A percentile compares a stretch with the other conserved stretches of the same genome.
Conservation (phyloP, 2,329 filamentous ascomycete genomes). For the Cordyceps fumosorosea region DNA sequence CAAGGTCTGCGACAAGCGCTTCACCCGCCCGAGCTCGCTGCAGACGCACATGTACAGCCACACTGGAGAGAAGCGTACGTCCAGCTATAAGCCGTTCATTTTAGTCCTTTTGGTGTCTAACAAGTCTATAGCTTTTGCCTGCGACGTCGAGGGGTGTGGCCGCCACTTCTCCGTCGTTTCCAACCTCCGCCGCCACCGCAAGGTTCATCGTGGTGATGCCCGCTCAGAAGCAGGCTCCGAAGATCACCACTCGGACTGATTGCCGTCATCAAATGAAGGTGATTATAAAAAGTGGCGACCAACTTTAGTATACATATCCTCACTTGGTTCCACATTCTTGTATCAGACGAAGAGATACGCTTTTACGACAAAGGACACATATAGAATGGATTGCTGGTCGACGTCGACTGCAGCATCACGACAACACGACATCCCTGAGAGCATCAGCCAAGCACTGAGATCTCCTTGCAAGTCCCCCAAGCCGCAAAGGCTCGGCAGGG, state of each 20-base stretch:
- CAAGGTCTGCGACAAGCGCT: slow-evolving; percentile 97
- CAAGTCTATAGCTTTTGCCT: slow-evolving; percentile 66
- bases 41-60: slow-evolving; percentile 99
- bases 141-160: slow-evolving; percentile 90
- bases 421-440: background rate
- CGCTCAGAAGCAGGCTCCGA: slow-evolving; percentile 58
- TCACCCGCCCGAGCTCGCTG: slow-evolving; percentile 86
- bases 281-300: background rate
- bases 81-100: too few species aligned
- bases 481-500: background rate
- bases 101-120: too few species aligned
- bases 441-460: background rate
- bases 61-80: slow-evolving; percentile 95
- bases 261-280: background rate
- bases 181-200: slow-evolving; percentile 87
- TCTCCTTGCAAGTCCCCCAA: background rate
- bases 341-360: slow-evolving; percentile 2
- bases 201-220: slow-evolving; percentile 75
- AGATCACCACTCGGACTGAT: slow-evolving; percentile 54
- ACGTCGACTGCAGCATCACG: background rate
- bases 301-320: background rate
- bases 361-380: slow-evolving; percentile 5
- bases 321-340: background rate
- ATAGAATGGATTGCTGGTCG: slow-evolving; percentile 5
- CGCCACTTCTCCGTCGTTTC: slow-evolving; percentile 96